Evolutionary conservation across 2,329 filamentous ascomycete species (phyloP).

Genomic region (Colletotrichum sp.): DNA sequence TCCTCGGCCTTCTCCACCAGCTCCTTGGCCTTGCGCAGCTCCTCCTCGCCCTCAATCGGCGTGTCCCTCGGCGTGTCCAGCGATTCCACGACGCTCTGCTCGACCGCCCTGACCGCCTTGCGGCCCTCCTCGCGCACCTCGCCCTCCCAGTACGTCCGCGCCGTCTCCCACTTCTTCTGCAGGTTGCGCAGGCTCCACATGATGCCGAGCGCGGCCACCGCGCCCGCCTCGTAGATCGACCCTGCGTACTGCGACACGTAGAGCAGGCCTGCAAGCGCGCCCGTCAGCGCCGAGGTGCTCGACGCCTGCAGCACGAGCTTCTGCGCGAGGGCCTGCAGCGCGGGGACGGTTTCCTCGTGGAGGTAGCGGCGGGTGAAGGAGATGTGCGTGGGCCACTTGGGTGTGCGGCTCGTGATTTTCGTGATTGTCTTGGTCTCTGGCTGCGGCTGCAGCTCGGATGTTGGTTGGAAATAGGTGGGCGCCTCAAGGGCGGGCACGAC

Average conservation of each 20-base stretch:
- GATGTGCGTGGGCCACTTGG: constrained; percentile 78
- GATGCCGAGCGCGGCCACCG: constrained; percentile 64
- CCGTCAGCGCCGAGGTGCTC: constrained; percentile 70
- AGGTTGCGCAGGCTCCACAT: constrained; percentile 64
- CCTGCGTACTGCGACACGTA: constrained; percentile 62
- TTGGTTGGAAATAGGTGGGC: constrained; percentile 39
- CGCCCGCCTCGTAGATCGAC: constrained; percentile 64
- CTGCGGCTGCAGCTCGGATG: constrained; percentile 21
- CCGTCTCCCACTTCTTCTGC: constrained; percentile 68
- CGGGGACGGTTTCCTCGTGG: constrained; percentile 69
- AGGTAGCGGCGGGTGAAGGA: constrained; percentile 71
- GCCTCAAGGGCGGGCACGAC: constrained; percentile 20
- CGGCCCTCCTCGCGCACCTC: constrained; percentile 72
- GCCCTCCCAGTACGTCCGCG: constrained; percentile 66
- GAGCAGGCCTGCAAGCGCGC: constrained; percentile 57
- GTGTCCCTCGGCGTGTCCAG: constrained; percentile 39
- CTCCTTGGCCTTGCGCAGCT: constrained; percentile 45
- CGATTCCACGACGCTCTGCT: constrained; percentile 55
- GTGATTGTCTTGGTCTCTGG: neutral
- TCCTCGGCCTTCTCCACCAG: constrained; percentile 56
- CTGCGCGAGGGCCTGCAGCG: constrained; percentile 75
- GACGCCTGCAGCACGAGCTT: constrained; percentile 77
- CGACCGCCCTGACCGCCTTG: constrained; percentile 63
- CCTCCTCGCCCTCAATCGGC: constrained; percentile 30
- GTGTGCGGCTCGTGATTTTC: constrained; percentile 16